Evolutionary conservation across 352 stramenopile genomes (phyloP).

Genomic region (Pythium sukuiense): DNA sequence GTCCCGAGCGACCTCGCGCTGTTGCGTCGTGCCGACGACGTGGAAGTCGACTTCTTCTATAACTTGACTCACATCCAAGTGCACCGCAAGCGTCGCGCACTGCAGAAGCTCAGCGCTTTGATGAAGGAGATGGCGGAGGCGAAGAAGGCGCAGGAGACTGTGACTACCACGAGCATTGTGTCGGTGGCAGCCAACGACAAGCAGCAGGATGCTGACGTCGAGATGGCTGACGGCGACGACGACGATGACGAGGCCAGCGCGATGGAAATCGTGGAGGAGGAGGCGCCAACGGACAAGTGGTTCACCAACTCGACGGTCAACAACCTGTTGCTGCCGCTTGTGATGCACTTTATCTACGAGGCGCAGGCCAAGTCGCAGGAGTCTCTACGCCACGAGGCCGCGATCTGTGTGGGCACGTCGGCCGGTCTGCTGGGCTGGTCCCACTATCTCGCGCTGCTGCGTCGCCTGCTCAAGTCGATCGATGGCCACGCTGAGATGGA

Average conservation of each 20-base stretch:
- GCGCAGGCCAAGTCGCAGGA: constrained; percentile 92
- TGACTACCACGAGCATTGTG: neutral
- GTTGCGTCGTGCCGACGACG: constrained; percentile 79
- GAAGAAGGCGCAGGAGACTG: constrained; percentile 30
- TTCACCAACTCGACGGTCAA: constrained; percentile 90
- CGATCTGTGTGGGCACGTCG: constrained; percentile 90
- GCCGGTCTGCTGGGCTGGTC: constrained; percentile 93
- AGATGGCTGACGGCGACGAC: constrained; percentile 14
- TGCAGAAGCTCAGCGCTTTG: constrained; percentile 88
- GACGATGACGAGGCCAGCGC: constrained; percentile 15
- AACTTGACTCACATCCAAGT: constrained; percentile 99
- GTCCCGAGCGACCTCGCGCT: constrained; percentile 70
- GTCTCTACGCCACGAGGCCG: constrained; percentile 91
- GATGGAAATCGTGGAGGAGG: constrained; percentile 28
- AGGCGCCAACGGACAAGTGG: constrained; percentile 26
- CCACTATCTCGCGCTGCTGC: constrained; percentile 94
- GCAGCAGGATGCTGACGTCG: constrained; percentile 9
- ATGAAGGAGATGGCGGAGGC: constrained; percentile 76
- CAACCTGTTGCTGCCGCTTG: constrained; percentile 94
- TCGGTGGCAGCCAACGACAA: neutral
- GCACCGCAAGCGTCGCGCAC: constrained; percentile 92
- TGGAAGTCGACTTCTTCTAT: constrained; percentile 98
- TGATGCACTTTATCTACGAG: constrained; percentile 97
- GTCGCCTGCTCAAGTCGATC: constrained; percentile 91
- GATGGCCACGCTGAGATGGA: constrained; percentile 93